These are phyloP conservation scores for Zoysia matrella DNA, from an alignment of 202 grass and related monocot species.

Conservation along the genomic window DNA sequence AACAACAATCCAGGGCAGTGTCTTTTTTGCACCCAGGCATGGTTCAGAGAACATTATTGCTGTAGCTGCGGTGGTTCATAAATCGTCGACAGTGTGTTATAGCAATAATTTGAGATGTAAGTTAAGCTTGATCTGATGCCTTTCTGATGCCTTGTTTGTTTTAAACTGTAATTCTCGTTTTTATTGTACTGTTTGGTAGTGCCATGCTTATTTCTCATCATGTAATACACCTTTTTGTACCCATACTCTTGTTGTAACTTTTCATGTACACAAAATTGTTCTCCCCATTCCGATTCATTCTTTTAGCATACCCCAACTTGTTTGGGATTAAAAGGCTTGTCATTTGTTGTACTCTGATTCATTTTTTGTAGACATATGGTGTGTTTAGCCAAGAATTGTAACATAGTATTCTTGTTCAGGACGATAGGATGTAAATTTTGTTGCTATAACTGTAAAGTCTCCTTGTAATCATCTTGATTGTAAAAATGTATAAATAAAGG, in stretches of 20 bases:
- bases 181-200: slow-evolving; percentile 43
- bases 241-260: slow-evolving; percentile 40
- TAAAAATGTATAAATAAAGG: slow-evolving; percentile 26
- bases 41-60: slow-evolving; percentile 47
- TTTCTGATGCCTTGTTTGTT: slow-evolving; percentile 40
- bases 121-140: slow-evolving; percentile 47
- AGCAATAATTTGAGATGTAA: slow-evolving; percentile 60
- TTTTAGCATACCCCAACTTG: too few relatives aligned
- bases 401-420: slow-evolving; percentile 31
- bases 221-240: slow-evolving; percentile 52
- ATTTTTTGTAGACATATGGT: slow-evolving; percentile 21
- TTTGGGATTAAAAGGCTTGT: too few relatives aligned
- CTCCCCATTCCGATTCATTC: not conserved
- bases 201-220: slow-evolving; percentile 13
- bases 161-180: slow-evolving; percentile 36
- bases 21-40: slow-evolving; percentile 40
- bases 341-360: too few relatives aligned
- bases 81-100: slow-evolving; percentile 46
- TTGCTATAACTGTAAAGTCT: not conserved
- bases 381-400: slow-evolving; percentile 45
- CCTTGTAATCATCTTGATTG: slow-evolving; percentile 40
- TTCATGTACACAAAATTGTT: slow-evolving; percentile 36
- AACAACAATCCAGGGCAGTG: slow-evolving; percentile 20
- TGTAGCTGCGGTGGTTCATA: slow-evolving; percentile 48
- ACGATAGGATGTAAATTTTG: slow-evolving; percentile 31